These are phyloP conservation scores for Saturnispora diversa DNA, from an alignment of 805 yeast species.

Conservation along the genomic window DNA sequence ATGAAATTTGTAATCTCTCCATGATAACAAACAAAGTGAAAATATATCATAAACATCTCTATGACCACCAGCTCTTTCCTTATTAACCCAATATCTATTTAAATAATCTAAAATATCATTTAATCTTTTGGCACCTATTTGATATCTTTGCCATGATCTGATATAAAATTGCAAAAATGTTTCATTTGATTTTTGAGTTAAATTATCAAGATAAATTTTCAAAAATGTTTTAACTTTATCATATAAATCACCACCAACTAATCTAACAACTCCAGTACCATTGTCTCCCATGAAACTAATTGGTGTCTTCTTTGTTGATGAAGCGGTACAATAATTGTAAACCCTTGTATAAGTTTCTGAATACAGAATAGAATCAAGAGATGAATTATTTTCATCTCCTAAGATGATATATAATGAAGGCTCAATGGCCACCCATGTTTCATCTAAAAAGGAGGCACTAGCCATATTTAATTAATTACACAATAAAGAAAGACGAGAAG, in stretches of 20 bases:
- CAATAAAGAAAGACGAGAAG: neutral
- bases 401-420: slow-evolving; percentile 66
- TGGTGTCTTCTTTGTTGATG: slow-evolving; percentile 46
- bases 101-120: slow-evolving; percentile 92
- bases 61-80: slow-evolving; percentile 90
- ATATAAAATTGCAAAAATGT: slow-evolving; percentile 76
- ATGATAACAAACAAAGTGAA: slow-evolving; percentile 75
- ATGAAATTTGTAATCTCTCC: slow-evolving; percentile 80
- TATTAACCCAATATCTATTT: slow-evolving; percentile 96
- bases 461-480: neutral
- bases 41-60: slow-evolving; percentile 86
- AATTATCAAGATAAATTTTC: slow-evolving; percentile 44
- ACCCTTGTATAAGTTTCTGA: slow-evolving; percentile 89
- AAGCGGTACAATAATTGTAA: slow-evolving; percentile 85
- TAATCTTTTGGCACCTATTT: slow-evolving; percentile 84
- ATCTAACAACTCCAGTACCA: slow-evolving; percentile 26
- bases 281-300: slow-evolving; percentile 14
- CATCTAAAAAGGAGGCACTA: slow-evolving; percentile 20
- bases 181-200: slow-evolving; percentile 49
- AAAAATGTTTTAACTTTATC: slow-evolving; percentile 61
- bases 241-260: slow-evolving; percentile 90
- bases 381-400: slow-evolving; percentile 56
- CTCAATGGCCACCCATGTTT: slow-evolving; percentile 69
- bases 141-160: slow-evolving; percentile 78
- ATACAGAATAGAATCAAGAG: slow-evolving; percentile 64